Percentiles rank a stretch among this genome's conserved stretches.
Evolutionary conservation across 1,284 basidiomycete genomes (phyloP).

Genomic region (Ganoderma sinense): DNA sequence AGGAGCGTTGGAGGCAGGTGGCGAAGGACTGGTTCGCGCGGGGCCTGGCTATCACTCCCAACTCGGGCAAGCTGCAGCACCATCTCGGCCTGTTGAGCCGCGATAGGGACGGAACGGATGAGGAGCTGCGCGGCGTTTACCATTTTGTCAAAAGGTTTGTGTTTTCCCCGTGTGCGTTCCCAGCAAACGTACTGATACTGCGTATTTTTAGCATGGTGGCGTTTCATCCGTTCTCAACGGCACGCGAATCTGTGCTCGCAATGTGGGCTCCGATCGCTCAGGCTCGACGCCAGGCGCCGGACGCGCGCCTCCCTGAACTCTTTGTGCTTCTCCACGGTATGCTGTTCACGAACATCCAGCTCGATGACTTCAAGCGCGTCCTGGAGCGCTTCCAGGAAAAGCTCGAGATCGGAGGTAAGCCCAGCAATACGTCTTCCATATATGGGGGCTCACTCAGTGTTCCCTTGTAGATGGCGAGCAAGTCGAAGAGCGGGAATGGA

Average conservation of each 20-base stretch:
- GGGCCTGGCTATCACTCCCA: conserved; percentile 89
- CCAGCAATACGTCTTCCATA: not conserved
- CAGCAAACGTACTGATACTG: conserved; percentile 9
- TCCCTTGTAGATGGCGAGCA: conserved; percentile 34
- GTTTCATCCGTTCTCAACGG: conserved; percentile 85
- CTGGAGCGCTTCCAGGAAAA: conserved; percentile 89
- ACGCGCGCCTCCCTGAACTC: conserved; percentile 81
- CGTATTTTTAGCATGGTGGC: conserved; percentile 76
- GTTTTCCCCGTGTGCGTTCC: conserved; percentile 2
- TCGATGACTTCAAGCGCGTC: conserved; percentile 88
- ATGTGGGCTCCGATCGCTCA: conserved; percentile 85
- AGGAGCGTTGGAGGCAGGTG: conserved; percentile 90
- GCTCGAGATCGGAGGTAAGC: conserved; percentile 74
- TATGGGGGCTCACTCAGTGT: conserved; percentile 7
- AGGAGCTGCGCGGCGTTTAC: conserved; percentile 89
- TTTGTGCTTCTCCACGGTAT: conserved; percentile 95
- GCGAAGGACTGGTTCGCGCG: conserved; percentile 94
- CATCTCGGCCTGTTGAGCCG: conserved; percentile 91
- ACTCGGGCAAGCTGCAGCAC: conserved; percentile 92
- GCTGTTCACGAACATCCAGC: conserved; percentile 93
- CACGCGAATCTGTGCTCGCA: conserved; percentile 87
- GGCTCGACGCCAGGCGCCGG: conserved; percentile 75
- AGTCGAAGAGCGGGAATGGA: conserved; percentile 90
- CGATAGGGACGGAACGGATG: conserved; percentile 85
- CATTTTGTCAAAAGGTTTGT: conserved; percentile 95